Evolutionary conservation across 306 rosid genomes (phyloP), one percentile per base, ranked within the genome.

Genomic region (Ormosia semicastrata): DNA sequence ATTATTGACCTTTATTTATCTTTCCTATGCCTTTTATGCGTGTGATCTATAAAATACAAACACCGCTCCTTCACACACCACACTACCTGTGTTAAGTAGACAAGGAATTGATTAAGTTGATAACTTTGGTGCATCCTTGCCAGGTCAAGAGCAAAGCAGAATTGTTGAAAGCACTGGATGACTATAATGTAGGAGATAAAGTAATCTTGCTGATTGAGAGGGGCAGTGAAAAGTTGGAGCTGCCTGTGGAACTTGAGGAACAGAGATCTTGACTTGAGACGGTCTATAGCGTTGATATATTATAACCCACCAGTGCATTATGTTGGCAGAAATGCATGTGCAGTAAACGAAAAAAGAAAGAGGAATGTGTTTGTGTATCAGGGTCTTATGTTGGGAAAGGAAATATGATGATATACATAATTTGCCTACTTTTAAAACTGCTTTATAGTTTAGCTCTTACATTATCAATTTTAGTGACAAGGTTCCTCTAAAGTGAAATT

Each of bases 121-220:
- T 40, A 47, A 73, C 1, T 76, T 70, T 44, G 66, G 36, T 79
- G 70, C 71, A 49, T 40, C 70, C 62, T 84, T 71, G 47, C 8
- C 87, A 95, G 99, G 95, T 95, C 2, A 93, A 89, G 85, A 90
- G 43, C 94, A 92, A 84, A 88, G 97, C 91, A 82, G 97, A 93
- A 66, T 77, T 95, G 87, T 84, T 88, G 87, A 93, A 88, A 81
- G 68, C 86, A 34, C 82, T 91, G 84, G 97, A 95, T 86, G 98
- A 95, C 3, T 90, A 92, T 76, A 92, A 72, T 36, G 89, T 90
- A 1, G 97, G 99, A 30, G 97, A 90, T 65, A 80, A 86, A 82
- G 93, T 93, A 59, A 83, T 70, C 7, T 81, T 95, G 68, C 78
- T 83, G 84, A 84, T 95, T 81, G 90, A 87, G 62, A 93, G 98